Conservation (phyloP, 108 stramenopile genomes). For the Cyclostephanos invisitatus region DNA sequence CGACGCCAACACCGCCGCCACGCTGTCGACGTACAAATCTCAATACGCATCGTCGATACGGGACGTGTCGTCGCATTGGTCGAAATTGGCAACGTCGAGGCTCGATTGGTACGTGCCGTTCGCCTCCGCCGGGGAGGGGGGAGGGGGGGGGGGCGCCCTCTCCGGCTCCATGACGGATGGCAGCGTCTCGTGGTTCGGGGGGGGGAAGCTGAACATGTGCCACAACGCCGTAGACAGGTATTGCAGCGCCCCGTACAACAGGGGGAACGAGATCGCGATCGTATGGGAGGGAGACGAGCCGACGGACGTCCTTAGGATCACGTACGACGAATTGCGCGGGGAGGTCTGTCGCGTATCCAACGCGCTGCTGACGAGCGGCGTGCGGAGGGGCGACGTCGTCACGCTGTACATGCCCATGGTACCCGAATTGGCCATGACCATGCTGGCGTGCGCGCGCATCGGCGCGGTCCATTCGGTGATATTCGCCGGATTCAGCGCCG, state of each 20-base stretch:
- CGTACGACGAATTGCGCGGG: constrained; percentile 66
- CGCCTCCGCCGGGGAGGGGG: constrained; percentile 12
- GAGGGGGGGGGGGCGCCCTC: constrained; percentile 24
- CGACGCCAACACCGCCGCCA: constrained; percentile 30
- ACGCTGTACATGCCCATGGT: constrained; percentile 99
- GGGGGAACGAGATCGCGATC: constrained; percentile 73
- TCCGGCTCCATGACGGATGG: constrained; percentile 63
- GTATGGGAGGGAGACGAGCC: constrained; percentile 91
- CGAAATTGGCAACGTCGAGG: constrained; percentile 56
- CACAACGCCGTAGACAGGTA: constrained; percentile 91
- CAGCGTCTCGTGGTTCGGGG: constrained; percentile 76
- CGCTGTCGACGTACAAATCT: constrained; percentile 55
- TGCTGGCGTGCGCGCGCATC: constrained; percentile 97
- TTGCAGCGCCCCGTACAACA: constrained; percentile 43
- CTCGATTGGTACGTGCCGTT: constrained; percentile 78
- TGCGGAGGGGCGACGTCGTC: constrained; percentile 91
- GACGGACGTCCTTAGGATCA: constrained; percentile 40
- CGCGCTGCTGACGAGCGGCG: constrained; percentile 80
- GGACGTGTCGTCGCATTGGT: constrained; percentile 68
- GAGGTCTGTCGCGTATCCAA: constrained; percentile 85
- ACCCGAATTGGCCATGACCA: constrained; percentile 93
- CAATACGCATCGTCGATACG: constrained; percentile 57
- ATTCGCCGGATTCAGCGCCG: constrained; percentile 87
- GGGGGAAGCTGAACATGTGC: constrained; percentile 81
- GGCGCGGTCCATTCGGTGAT: constrained; percentile 97